phyloP scores from a whole-genome alignment of 805 yeast species.

The Candida cerambycidarum region DNA sequence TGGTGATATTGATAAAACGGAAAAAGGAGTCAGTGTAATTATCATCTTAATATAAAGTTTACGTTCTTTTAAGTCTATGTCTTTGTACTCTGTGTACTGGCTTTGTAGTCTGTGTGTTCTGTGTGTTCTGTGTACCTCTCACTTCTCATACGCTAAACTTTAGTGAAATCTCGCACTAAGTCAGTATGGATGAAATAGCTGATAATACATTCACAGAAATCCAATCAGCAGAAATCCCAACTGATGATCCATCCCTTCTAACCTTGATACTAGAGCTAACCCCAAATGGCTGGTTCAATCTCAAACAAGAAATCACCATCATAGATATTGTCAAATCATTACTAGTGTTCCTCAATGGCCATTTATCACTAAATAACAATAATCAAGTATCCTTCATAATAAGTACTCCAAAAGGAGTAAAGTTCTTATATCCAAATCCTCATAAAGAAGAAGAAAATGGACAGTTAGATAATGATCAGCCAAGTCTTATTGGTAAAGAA shows the following conservation, averaged over 20 bases:
- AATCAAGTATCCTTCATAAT: constrained; percentile 82
- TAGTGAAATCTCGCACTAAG: neutral
- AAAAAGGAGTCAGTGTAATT: too few relatives aligned
- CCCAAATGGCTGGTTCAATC: constrained; percentile 63
- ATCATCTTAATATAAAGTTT: too few relatives aligned
- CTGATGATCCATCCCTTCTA: constrained; percentile 67
- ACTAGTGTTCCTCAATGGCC: constrained; percentile 81
- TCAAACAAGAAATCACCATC: constrained; percentile 48
- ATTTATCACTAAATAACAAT: constrained; percentile 77
- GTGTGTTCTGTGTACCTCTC: too few relatives aligned
- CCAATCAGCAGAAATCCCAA: constrained; percentile 23
- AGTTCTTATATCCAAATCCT: constrained; percentile 64
- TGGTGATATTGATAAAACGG: neutral
- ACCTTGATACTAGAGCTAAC: constrained; percentile 77
- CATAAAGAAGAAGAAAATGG: constrained; percentile 14
- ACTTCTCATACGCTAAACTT: too few relatives aligned
- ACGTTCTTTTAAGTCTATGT: too few relatives aligned
- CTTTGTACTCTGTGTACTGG: too few relatives aligned
- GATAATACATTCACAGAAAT: constrained; percentile 52
- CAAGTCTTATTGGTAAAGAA: constrained; percentile 46
- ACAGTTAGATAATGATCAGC: constrained; percentile 15
- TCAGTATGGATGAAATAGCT: constrained; percentile 63
- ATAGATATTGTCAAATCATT: constrained; percentile 63
- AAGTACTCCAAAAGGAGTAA: constrained; percentile 68
- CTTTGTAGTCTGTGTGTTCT: too few relatives aligned